Evolutionary conservation across 495 filamentous ascomycete species (phyloP), one percentile per base, ranked within the genome.

Genomic region (Pseudoneurospora amorphoporcata): DNA sequence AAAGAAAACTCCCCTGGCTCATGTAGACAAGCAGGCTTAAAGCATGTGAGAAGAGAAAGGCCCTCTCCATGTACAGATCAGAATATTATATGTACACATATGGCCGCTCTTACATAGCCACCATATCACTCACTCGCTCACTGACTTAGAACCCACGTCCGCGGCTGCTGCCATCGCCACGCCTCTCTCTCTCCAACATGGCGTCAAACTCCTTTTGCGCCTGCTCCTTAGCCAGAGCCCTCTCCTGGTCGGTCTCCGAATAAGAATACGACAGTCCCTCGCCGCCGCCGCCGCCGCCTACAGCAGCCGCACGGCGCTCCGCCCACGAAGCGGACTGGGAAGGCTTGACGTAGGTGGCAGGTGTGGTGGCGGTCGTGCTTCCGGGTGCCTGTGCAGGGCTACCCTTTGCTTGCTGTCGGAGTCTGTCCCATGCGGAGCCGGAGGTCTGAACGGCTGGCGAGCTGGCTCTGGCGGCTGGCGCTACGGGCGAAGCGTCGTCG

Each of bases 141-240:
- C 16, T 16, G 4, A 6, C 14, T 17, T 35, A 65, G 7, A 65
- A 35, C 12, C 29, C 32, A 35, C 53, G 53, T 65, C 53, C 14
- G 3, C 53, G 53, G 7, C 53, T 17, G 14, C 53, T 65, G 53
- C 53, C 53, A 35, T 65, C 16, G 35, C 84, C 68, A 72, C 79
- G 58, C 74, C 82, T 72, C 75, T 87, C 76, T 68, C 80, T 53
- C 74, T 81, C 69, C 71, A 83, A 71, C 77, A 86, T 78, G 35
- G 80, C 83, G 53, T 86, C 84, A 71, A 86, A 86, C 58, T 86
- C 82, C 70, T 77, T 82, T 70, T 86, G 84, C 14, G 83, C 84
- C 68, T 83, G 79, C 35, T 81, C 79, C 73, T 77, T 83, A 53
- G 81, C 82, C 43, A 77, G 77, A 10, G 77, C 77, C 68, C 74